phyloP scores from a whole-genome alignment of 2,329 filamentous ascomycete genomes.

The Pseudocercospora eumusae region DNA sequence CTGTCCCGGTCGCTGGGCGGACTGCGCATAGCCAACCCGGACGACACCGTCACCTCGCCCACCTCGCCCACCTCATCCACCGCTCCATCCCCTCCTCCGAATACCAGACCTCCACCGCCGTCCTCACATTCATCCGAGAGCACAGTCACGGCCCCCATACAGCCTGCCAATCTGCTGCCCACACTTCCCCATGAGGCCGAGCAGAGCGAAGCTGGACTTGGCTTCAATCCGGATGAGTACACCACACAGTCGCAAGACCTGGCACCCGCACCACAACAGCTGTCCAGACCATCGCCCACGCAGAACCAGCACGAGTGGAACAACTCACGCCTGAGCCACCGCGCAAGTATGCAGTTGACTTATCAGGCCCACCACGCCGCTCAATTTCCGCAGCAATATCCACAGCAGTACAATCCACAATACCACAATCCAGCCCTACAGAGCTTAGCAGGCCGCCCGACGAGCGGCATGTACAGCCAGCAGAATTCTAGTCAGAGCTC shows the following conservation, averaged over 20 bases:
- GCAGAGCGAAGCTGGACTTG: constrained; percentile 41
- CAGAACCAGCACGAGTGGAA: constrained; percentile 22
- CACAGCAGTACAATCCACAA: constrained; percentile 27
- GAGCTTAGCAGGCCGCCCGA: constrained; percentile 39
- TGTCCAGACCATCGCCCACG: constrained; percentile 15
- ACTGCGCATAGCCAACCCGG: constrained; percentile 93
- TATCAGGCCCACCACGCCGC: constrained; percentile 46
- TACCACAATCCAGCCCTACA: constrained; percentile 37
- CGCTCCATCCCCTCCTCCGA: constrained; percentile 20
- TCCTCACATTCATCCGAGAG: constrained; percentile 41
- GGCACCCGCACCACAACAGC: constrained; percentile 15
- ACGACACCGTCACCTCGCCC: constrained; percentile 58
- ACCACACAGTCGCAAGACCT: constrained; percentile 6
- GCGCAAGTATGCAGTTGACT: constrained; percentile 47
- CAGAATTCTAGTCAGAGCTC: constrained; percentile 52
- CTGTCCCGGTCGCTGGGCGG: constrained; percentile 90
- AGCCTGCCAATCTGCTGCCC: constrained; percentile 40
- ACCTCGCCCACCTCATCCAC: constrained; percentile 22
- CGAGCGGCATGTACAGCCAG: constrained; percentile 53
- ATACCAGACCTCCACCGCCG: constrained; percentile 29
- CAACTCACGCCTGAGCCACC: constrained; percentile 43
- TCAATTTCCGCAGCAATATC: constrained; percentile 30
- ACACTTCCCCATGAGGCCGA: constrained; percentile 39
- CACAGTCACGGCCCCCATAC: constrained; percentile 42
- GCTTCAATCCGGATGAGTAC: constrained; percentile 39